Base-by-base conservation (phyloP, 1,284 basidiomycete genomes). In the Ceratobasidium theobromae region DNA sequence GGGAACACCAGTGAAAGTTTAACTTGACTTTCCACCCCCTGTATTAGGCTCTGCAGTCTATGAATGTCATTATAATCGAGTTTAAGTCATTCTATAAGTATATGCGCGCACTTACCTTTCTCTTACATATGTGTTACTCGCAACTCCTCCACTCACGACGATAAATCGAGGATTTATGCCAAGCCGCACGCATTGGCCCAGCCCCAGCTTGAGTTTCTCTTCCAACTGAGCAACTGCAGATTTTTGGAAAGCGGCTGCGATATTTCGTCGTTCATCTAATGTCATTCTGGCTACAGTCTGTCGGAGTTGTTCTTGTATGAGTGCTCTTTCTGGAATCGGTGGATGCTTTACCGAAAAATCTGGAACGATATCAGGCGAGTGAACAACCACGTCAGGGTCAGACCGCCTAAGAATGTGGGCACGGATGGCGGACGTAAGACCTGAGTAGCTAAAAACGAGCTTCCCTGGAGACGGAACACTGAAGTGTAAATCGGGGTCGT, bases 121-220 rank as follows among this genome's bases (percentile, higher is more conserved):
- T 38, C 92, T 78, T 66, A 97, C 76, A 70, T 82, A 86, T 35
- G 73, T 53, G 71, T 98, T 98, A 70, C 91, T 92, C 14, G 93
- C 95, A 0, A 98, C 95, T 1, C 95, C 95, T 0, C 95, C 95
- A 67, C 90, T 92, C 9, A 91, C 86, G 0, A 96, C 90, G 12
- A 98, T 71, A 69, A 85, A 78, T 18, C 74, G 71, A 43, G 89
- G 75, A 12, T 74, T 68, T 40, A 86, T 72, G 12, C 77, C 78
- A 21, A 78, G 71, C 66, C 64, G 9, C 53, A 70, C 68, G 69
- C 84, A 84, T 76, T 77, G 77, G n/a, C 77, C 71, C 53, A 95
- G 73, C 0, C 81, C 87, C 18, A 89, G 78, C 2, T 75, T 67
- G 2, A 95, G 76, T 75, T 95, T 97, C 53, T 85, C 82, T 70